phyloP scores from a whole-genome alignment of 495 filamentous ascomycete genomes.

The Cercophora sp. region DNA sequence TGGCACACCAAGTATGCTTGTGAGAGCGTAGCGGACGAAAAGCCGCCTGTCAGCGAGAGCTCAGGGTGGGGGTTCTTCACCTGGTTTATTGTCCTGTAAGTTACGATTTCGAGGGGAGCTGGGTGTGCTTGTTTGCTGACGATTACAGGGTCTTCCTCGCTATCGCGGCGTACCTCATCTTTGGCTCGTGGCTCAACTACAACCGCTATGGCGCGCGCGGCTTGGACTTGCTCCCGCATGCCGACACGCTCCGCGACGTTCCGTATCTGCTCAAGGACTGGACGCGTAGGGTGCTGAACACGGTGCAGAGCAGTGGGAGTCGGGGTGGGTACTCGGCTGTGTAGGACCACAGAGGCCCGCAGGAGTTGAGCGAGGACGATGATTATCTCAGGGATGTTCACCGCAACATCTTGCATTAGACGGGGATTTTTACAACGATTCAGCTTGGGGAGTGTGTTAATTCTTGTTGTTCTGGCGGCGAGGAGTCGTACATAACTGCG shows the following conservation, averaged over 20 bases:
- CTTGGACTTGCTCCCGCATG: slow-evolving; percentile 92
- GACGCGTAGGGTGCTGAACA: slow-evolving; percentile 70
- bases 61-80: slow-evolving; percentile 90
- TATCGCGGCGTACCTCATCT: slow-evolving; percentile 89
- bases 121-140: slow-evolving; percentile 2
- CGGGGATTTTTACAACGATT: no score
- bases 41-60: slow-evolving; percentile 23
- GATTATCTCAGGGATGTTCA: no score
- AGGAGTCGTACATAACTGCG: no score
- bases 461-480: no score
- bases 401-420: slow-evolving; percentile 1
- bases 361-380: no score
- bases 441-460: no score
- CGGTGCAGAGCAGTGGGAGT: slow-evolving; percentile 71
- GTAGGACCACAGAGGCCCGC: no score
- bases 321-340: slow-evolving; percentile 94
- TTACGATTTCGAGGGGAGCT: slow-evolving; percentile 23
- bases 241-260: slow-evolving; percentile 85
- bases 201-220: slow-evolving; percentile 91
- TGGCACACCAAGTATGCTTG: slow-evolving; percentile 89
- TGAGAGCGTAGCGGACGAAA: slow-evolving; percentile 47
- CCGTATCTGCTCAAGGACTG: slow-evolving; percentile 93
- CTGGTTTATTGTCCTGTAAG: slow-evolving; percentile 94
- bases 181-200: slow-evolving; percentile 98
- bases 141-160: slow-evolving; percentile 70